Base-by-base conservation (phyloP, 192 early-diverging fungal genomes). In the Coemansia sp. region DNA sequence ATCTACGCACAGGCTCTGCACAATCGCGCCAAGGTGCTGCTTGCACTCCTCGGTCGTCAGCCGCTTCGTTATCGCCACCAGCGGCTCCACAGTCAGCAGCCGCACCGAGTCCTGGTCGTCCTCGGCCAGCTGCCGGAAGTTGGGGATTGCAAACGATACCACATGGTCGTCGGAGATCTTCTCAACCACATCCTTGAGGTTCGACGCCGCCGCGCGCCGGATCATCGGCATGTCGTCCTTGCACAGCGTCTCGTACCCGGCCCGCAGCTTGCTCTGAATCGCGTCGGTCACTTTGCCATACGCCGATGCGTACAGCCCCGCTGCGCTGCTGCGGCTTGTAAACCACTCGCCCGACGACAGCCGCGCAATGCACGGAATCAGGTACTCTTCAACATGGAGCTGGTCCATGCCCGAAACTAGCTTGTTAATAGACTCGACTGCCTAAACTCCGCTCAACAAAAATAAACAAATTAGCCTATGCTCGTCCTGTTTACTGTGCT, bases 221-320 rank as follows among this genome's bases (percentile, higher is more conserved):
- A 97, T 96, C 97, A 99, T 99, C 12, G 97, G 97, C 35, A 94
- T 97, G 51, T 94, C 94, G 78, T 99, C 97, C 66, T 88, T 82
- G 70, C 89, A 89, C 35, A 99, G 86, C 63, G 89, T 87, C 43
- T 84, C 86, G 71, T 90, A 97, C 32, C 91, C 67, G 84, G 58
- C 65, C n/a, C 93, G 87, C 65, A 99, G 86, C 70, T 98, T 93
- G 52, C 87, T 88, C 80, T 96, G 92, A 47, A 86, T 86, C 19
- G 81, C 85, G 57, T 87, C 84, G 7, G 89, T 84, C 62, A 86
- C 84, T 58, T 87, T 80, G 37, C 79, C 64, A 67, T 98, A 98
- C 3, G 87, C 87, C 5, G 90, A 87, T 4, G 96, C 92, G 72
- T 93, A 99, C 35, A 98, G 85, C 21, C 95, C 95, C 51, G 93